Percentiles rank a stretch among this genome's conserved stretches.
Evolutionary conservation across 2,329 filamentous ascomycete genomes (phyloP).

Genomic region (Hypoxylon sp.): DNA sequence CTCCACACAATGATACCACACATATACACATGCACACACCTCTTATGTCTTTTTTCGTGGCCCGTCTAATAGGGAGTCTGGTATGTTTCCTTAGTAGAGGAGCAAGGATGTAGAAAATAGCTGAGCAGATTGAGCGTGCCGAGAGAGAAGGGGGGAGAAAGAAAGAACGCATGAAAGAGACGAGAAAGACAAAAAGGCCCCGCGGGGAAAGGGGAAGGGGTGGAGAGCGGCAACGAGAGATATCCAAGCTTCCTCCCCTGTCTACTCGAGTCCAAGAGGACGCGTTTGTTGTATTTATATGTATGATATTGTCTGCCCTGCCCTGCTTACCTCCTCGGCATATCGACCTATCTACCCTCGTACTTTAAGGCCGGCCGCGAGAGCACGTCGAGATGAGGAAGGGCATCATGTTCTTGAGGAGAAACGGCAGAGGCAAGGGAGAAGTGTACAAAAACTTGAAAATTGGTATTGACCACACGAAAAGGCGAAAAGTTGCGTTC

Average conservation of each 20-base stretch:
- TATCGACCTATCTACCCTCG: constrained; percentile 4
- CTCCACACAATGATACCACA: not conserved
- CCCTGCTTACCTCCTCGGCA: too few relatives aligned
- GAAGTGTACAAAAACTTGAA: constrained; percentile 20
- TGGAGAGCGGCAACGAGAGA: not conserved
- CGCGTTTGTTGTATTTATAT: constrained; percentile 4
- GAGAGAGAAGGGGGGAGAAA: not conserved
- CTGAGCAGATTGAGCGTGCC: constrained; percentile 18
- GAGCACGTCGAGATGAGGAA: not conserved
- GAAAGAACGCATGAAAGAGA: not conserved
- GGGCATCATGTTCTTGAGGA: not conserved
- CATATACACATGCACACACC: too few relatives aligned
- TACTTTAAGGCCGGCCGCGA: not conserved
- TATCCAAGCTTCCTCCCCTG: too few relatives aligned
- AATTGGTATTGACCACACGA: constrained; percentile 20
- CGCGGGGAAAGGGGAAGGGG: not conserved
- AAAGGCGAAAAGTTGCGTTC: too few relatives aligned
- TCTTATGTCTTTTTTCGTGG: not conserved
- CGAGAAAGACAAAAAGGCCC: not conserved
- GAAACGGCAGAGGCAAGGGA: not conserved
- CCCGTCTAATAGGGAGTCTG: not conserved
- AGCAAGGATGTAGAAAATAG: too few relatives aligned
- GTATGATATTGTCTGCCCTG: constrained; percentile 23
- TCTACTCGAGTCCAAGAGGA: not conserved
- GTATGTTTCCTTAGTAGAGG: too few relatives aligned